Evolutionary conservation across 1,284 basidiomycete species (phyloP).

Genomic region (Stereum hirsutum): DNA sequence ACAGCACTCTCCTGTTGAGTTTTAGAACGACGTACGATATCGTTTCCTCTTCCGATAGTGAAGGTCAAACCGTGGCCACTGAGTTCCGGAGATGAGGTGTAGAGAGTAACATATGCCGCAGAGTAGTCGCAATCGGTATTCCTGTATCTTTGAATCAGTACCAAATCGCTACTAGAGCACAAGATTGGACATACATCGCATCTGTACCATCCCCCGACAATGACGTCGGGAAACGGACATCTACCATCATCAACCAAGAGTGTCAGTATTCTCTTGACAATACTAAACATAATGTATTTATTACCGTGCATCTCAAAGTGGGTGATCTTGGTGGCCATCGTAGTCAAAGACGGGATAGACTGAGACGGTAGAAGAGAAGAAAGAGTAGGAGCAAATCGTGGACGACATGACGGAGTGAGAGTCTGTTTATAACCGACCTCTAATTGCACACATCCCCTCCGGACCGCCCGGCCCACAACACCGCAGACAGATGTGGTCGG

Average conservation of each 20-base stretch:
- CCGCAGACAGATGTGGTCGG: no score
- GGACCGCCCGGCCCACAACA: no score
- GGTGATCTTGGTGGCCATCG: slow-evolving; percentile 35
- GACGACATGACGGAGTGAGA: no score
- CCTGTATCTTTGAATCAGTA: slow-evolving; percentile 32
- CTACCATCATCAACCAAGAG: slow-evolving; percentile 23
- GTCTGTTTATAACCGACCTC: no score
- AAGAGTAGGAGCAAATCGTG: no score
- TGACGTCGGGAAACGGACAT: slow-evolving; percentile 79
- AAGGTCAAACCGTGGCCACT: slow-evolving; percentile 93
- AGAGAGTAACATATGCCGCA: slow-evolving; percentile 80
- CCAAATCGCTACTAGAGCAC: neutral
- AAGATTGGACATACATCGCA: slow-evolving; percentile 53
- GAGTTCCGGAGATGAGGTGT: slow-evolving; percentile 57
- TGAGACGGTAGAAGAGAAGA: no score
- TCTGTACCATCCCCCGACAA: slow-evolving; percentile 84
- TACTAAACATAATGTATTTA: slow-evolving; percentile 11
- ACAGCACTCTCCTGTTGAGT: no score
- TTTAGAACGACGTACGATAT: slow-evolving; percentile 49
- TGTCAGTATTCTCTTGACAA: slow-evolving; percentile 6
- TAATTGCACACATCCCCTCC: no score
- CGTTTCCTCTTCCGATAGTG: slow-evolving; percentile 94
- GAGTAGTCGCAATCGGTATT: slow-evolving; percentile 95
- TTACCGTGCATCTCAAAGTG: slow-evolving; percentile 43
- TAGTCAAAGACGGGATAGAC: no score